Base-by-base conservation (phyloP, 2,329 filamentous ascomycete species). In the Colletotrichum sansevieriae region DNA sequence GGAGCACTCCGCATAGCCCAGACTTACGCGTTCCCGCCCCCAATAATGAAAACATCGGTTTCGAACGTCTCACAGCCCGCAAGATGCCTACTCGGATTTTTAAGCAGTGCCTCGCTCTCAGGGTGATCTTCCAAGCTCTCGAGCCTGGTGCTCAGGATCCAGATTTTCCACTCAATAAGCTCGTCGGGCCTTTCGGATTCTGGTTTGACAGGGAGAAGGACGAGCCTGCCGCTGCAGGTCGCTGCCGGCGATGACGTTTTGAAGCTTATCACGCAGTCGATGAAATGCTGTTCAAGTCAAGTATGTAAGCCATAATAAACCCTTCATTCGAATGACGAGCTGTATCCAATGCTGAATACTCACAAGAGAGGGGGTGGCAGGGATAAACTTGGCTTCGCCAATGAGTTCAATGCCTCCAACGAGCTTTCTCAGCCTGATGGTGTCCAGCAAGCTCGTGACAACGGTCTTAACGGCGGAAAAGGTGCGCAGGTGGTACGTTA, bases 21-120 rank as follows among this genome's bases (percentile, higher is more conserved):
- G 25, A 52, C 77, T 74, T 65, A 76, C 74, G 74, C 72, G 18
- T 77, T 79, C 11, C 78, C 78, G 4, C 73, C 78, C 13, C 78
- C 78, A 12, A 79, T 62, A 46, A 79, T 76, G 6, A 80, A 63
- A 13, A 78, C 78, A n/a, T 79, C 76, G 0, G 76, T 80, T 22
- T 78, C 72, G 4, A 78, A 43, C 3, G 52, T 41, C 11, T 72
- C 63, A 0, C 63, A 3, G 0, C 37, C 66, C 3, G 72, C 63
- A 11, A 76, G 63, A 1, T 71, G 43, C 25, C 66, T 67, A 3
- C 71, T 65, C 2, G 77, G 74, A 0, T 63, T 59, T 0, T 61
- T 56, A 0, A 80, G 73, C 2, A 76, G 61, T 0, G 43, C 39
- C 57, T 74, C 70, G 55, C 79, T 70, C 49, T 82, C 78, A 0